Evolutionary conservation across 2,329 filamentous ascomycete genomes (phyloP), one percentile per base, ranked within the genome.

Genomic region (Diaporthe nobilis): DNA sequence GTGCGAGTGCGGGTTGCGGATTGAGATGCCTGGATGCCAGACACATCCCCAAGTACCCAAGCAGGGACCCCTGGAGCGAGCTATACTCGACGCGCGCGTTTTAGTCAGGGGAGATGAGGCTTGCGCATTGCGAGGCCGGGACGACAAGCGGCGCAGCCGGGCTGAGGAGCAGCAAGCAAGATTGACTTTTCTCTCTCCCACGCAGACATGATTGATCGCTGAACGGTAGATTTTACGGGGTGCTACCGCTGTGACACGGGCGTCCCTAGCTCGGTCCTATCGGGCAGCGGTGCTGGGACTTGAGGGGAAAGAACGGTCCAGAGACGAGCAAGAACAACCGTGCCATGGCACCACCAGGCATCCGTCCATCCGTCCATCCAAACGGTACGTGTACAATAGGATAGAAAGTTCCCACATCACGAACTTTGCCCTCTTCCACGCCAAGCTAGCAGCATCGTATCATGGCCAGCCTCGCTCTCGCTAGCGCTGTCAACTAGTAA

Each of bases 401-500:
- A 63, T 5, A 28, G 28, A 5, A n/a, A 28, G 22, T 25, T 39
- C 31, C 44, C 63, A 51, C 63, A 68, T 68, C 44, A 51, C 47
- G 65, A 68, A 53, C 47, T 68, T n/a, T 68, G 47, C 65, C 53
- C 53, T 55, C 37, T 70, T 22, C 65, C 65, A 17, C 34, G 15
- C 65, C 65, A 53, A 22, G 65, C 65, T 42, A 55, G 49, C 65
- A 13, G 13, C 34, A 70, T 70, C 65, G 65, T 55, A 55, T 70
- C 47, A 49, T 42, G 31, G 34, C 65, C 31, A 42, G 47, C 65
- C 63, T 55, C 65, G 47, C 49, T 42, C 49, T 70, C 65, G 65
- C 65, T 70, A 70, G 65, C 49, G 65, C 65, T 55, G 65, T 70
- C 47, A 68, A 68, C 63, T 39, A 53, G 53, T 68, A 37, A 70